Base-by-base conservation (phyloP, 1,139 yeast species). In the Sugiyamaella sp. region DNA sequence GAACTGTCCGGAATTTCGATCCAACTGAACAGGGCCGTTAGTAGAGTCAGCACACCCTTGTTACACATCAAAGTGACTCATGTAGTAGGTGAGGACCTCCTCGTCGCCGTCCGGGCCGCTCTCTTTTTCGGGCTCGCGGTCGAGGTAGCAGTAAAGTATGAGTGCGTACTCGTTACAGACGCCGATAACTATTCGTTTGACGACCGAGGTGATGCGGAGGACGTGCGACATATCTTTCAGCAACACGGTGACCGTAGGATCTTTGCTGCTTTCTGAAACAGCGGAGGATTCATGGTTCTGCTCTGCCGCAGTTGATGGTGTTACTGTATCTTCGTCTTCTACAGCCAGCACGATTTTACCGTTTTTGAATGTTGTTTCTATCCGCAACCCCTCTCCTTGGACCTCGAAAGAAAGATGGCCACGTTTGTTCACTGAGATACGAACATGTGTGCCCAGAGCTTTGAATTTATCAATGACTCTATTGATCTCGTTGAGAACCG, bases 221-320 rank as follows among this genome's bases (percentile, higher is more conserved):
- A 67, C 68, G 25, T 62, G 64, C 46, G 58, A 59, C 68, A 74
- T 69, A 53, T 73, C 76, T 38, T 64, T 64, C 0, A 72, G 62
- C 24, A 59, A 63, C 5, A 72, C 62, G 14, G 20, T 16, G 17
- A 46, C 50, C 2, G 10, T 19, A 5, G 44, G 45, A 2, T 25
- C 25, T 41, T 22, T 16, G 42, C 9, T 17, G 42, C n/a, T 10
- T 38, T 17, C 60, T 55, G 6, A 62, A 65, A 25, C 57, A 54
- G 59, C 3, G 25, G 56, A n/a, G n/a, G n/a, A 50, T 55, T 53
- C 37, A 9, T 42, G 35, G 9, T 20, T 32, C 6, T 33, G 29
- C 19, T 45, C 40, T 1, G 17, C 8, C 16, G 12, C 49, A 1
- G 29, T 14, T 19, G 41, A 41, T 43, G n/a, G 10, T 17, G 16